These are phyloP conservation scores for Capsella rubella DNA, from an alignment of 441 rosid species.

Conservation along the genomic window DNA sequence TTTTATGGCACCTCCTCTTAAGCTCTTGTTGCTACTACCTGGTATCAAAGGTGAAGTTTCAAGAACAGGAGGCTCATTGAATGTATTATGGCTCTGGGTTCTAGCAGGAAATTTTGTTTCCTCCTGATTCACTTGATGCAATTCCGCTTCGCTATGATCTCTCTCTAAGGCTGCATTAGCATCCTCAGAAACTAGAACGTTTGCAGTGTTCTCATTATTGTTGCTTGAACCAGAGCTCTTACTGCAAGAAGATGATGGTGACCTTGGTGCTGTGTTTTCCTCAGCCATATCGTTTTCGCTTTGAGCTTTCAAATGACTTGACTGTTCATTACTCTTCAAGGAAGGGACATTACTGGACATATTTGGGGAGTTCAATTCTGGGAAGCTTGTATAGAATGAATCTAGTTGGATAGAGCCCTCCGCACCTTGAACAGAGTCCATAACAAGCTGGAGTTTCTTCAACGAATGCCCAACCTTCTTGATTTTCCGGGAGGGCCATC, in stretches of 20 bases:
- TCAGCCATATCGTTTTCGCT: slow-evolving; percentile 47
- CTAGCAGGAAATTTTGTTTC: slow-evolving; percentile 58
- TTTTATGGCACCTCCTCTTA: slow-evolving; percentile 44
- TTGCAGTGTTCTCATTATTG: slow-evolving; percentile 41
- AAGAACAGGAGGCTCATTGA: slow-evolving; percentile 50
- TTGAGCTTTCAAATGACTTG: slow-evolving; percentile 45
- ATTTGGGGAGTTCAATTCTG: slow-evolving; percentile 67
- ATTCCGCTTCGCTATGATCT: slow-evolving; percentile 60
- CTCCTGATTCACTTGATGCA: slow-evolving; percentile 55
- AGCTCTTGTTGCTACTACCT: slow-evolving; percentile 35
- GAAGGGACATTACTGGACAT: slow-evolving; percentile 47
- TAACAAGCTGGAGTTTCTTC: slow-evolving; percentile 81
- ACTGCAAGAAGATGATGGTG: slow-evolving; percentile 68
- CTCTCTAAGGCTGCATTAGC: slow-evolving; percentile 56
- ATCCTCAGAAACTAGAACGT: slow-evolving; percentile 46
- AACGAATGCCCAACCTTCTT: slow-evolving; percentile 90
- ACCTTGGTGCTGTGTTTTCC: slow-evolving; percentile 53
- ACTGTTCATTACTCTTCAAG: slow-evolving; percentile 42
- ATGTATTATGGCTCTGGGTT: slow-evolving; percentile 70
- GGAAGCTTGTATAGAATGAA: slow-evolving; percentile 82
- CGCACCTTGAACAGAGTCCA: slow-evolving; percentile 79
- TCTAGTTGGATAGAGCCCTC: slow-evolving; percentile 74
- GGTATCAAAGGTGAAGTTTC: slow-evolving; percentile 52
- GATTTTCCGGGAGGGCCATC: slow-evolving; percentile 94
- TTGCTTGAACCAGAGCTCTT: slow-evolving; percentile 66